Evolutionary conservation across 1,139 yeast species (phyloP).

Genomic region (Magnusiomyces suaveolens): DNA sequence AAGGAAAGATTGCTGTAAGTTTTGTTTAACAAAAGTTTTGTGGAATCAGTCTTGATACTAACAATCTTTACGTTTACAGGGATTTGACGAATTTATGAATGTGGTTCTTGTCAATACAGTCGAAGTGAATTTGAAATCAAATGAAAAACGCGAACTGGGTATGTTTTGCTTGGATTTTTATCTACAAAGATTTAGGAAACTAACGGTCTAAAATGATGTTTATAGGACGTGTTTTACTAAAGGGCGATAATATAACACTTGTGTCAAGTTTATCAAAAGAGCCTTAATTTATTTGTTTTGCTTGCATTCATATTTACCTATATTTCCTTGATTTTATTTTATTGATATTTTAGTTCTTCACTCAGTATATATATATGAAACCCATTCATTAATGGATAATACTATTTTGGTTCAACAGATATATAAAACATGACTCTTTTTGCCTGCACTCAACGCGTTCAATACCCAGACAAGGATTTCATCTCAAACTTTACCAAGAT

Average conservation of each 20-base stretch:
- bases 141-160: constrained; percentile 40
- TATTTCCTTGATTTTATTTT: not conserved
- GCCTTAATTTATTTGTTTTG: not conserved
- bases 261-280: constrained; percentile 47
- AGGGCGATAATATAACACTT: constrained; percentile 89
- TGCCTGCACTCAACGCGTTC: no score
- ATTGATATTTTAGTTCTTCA: not conserved
- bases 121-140: constrained; percentile 45
- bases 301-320: not conserved
- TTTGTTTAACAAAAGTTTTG: not conserved
- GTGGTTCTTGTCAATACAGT: constrained; percentile 84
- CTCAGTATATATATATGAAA: not conserved
- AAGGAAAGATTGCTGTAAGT: constrained; percentile 55
- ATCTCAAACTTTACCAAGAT: not conserved
- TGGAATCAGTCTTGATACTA: not conserved
- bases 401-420: no score
- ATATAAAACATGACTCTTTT: no score
- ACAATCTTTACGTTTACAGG: constrained; percentile 36
- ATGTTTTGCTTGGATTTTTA: constrained; percentile 12
- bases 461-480: not conserved
- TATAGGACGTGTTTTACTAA: constrained; percentile 51
- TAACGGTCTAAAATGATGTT: not conserved
- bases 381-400: no score
- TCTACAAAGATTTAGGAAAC: not conserved
- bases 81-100: constrained; percentile 97